phyloP scores from a whole-genome alignment of 331 rosid species.

The Cydonia oblonga region DNA sequence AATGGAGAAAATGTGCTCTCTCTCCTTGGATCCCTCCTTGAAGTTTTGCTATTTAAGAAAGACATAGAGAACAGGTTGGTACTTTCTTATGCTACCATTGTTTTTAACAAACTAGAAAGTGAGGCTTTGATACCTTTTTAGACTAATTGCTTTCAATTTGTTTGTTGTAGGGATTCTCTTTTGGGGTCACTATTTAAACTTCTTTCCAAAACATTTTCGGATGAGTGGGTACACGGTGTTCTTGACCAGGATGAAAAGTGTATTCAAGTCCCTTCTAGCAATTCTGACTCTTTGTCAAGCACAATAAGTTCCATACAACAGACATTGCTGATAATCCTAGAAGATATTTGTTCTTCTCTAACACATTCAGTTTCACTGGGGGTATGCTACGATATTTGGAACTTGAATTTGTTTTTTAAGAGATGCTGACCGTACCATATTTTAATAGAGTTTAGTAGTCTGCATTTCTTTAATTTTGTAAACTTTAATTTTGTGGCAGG shows the following conservation, averaged over 20 bases:
- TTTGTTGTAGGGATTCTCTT: slow-evolving; percentile 55
- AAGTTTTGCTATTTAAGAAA: slow-evolving; percentile 74
- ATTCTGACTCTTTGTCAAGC: slow-evolving; percentile 21
- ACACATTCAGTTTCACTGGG: slow-evolving; percentile 16
- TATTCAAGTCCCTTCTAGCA: slow-evolving; percentile 16
- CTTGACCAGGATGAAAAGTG: slow-evolving; percentile 22
- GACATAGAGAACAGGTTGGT: slow-evolving; percentile 55
- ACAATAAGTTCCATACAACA: slow-evolving; percentile 53
- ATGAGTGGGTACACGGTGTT: slow-evolving; percentile 35
- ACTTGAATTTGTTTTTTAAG: not conserved
- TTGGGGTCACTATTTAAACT: slow-evolving; percentile 57
- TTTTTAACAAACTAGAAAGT: not conserved
- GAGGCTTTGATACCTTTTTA: not conserved
- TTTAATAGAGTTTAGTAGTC: not conserved
- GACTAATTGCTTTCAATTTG: slow-evolving; percentile 16
- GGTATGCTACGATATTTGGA: slow-evolving; percentile 24
- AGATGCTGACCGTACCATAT: not conserved
- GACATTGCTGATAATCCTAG: slow-evolving; percentile 59
- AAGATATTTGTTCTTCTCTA: slow-evolving; percentile 56
- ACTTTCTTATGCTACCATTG: not conserved
- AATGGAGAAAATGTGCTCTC: slow-evolving; percentile 4
- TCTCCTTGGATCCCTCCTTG: slow-evolving; percentile 64
- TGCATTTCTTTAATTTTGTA: not conserved
- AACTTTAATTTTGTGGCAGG: slow-evolving; percentile 30
- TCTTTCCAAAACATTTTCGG: slow-evolving; percentile 39